These are phyloP conservation scores for Chaetomium tenue DNA, from an alignment of 495 filamentous ascomycete species.

Conservation along the genomic window DNA sequence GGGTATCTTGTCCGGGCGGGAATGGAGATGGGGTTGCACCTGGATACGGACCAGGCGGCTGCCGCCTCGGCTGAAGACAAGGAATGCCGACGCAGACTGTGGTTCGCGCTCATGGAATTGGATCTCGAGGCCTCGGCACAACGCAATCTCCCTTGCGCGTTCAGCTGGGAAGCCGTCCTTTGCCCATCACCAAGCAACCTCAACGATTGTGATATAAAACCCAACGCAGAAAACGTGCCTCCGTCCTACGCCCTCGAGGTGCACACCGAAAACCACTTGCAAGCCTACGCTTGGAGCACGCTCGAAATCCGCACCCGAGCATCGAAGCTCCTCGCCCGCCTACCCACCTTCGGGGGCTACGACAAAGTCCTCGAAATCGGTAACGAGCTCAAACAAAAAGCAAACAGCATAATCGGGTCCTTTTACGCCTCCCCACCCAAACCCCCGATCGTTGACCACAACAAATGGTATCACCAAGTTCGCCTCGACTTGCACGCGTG, in stretches of 20 bases:
- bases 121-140: neutral
- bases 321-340: neutral
- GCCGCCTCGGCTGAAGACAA: neutral
- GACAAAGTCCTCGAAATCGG: neutral
- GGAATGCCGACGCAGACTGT: neutral
- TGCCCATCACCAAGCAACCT: neutral
- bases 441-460: neutral
- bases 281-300: neutral
- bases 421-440: too few relatives aligned
- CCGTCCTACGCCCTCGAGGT: neutral
- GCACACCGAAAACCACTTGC: neutral
- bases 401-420: too few relatives aligned
- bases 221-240: neutral
- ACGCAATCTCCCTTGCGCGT: neutral
- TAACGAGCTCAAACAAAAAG: too few relatives aligned
- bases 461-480: neutral
- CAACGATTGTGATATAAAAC: neutral
- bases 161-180: neutral
- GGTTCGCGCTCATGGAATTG: neutral
- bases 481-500: neutral
- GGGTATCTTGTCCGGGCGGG: neutral
- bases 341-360: neutral
- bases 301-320: neutral
- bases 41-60: neutral
- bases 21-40: neutral